Conservation (phyloP, 164 flowering plant species). For the Umbellularia californica region DNA sequence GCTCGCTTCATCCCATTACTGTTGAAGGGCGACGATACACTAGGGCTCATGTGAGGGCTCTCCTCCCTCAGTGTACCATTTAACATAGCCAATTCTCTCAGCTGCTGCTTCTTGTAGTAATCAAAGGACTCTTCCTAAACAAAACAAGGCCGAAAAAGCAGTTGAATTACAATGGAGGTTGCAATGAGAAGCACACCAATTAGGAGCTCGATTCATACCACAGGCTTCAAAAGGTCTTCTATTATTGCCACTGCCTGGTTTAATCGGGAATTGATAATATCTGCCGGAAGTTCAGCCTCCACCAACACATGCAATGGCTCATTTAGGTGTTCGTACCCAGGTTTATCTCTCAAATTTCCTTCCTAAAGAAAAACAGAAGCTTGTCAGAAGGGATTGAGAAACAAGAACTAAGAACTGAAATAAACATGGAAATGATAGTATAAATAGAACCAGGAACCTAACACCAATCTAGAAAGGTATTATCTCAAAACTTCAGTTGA, state of each 20-base stretch:
- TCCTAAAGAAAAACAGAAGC: slow-evolving; percentile 36
- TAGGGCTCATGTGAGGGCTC: slow-evolving; percentile 70
- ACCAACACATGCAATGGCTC: slow-evolving; percentile 91
- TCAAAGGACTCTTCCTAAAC: slow-evolving; percentile 85
- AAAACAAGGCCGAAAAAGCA: background rate
- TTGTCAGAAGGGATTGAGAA: background rate
- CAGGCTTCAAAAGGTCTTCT: slow-evolving; percentile 95
- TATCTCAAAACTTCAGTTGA: background rate
- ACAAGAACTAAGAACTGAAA: background rate
- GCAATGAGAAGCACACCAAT: background rate
- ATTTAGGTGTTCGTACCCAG: slow-evolving; percentile 95
- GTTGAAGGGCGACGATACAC: slow-evolving; percentile 84
- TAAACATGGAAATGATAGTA: background rate
- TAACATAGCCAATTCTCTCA: slow-evolving; percentile 86
- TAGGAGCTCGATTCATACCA: slow-evolving; percentile 44
- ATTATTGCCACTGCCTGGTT: slow-evolving; percentile 87
- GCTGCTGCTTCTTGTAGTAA: slow-evolving; percentile 85
- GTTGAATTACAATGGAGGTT: background rate
- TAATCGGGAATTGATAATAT: slow-evolving; percentile 67
- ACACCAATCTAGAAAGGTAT: background rate
- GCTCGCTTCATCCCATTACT: slow-evolving; percentile 95
- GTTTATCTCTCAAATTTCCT: slow-evolving; percentile 88
- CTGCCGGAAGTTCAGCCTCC: slow-evolving; percentile 90
- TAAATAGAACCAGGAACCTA: background rate
- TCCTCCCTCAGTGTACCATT: slow-evolving; percentile 92